Evolutionary conservation across 2,329 filamentous ascomycete species (phyloP).

Genomic region (Aspergillus intermedius): DNA sequence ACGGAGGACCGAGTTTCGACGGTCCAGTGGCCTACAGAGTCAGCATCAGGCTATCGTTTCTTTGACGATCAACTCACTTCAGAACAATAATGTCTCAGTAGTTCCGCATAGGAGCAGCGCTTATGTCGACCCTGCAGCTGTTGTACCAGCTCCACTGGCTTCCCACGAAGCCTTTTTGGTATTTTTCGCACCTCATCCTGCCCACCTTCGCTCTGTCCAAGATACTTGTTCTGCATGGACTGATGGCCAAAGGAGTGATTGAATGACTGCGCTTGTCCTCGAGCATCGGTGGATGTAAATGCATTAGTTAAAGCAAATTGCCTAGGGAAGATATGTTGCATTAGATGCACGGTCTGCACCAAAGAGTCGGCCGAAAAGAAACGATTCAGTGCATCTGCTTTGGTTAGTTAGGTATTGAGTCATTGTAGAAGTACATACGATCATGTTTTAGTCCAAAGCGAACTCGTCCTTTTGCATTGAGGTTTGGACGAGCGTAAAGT

Average conservation of each 20-base stretch:
- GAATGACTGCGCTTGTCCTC: constrained; percentile 64
- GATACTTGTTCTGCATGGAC: constrained; percentile 57
- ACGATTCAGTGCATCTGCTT: constrained; percentile 72
- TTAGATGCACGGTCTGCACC: constrained; percentile 59
- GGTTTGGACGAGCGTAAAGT: constrained; percentile 69
- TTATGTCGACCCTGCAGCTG: constrained; percentile 64
- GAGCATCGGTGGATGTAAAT: constrained; percentile 67
- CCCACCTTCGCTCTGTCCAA: constrained; percentile 8
- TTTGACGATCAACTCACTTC: constrained; percentile 29
- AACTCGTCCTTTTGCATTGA: constrained; percentile 62
- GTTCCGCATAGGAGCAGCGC: constrained; percentile 69
- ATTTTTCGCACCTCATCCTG: constrained; percentile 16
- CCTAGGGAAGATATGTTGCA: constrained; percentile 90
- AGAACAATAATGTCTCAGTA: constrained; percentile 75
- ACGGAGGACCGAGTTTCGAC: constrained; percentile 13
- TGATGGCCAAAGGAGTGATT: constrained; percentile 74
- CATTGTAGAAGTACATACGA: constrained; percentile 52
- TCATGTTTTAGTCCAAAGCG: constrained; percentile 72
- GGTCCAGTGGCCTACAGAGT: constrained; percentile 17
- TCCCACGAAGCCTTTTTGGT: constrained; percentile 56
- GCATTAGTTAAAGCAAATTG: constrained; percentile 89
- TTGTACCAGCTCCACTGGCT: constrained; percentile 52
- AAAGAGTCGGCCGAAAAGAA: constrained; percentile 42
- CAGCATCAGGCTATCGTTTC: constrained; percentile 4
- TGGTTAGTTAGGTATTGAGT: background rate